These are phyloP conservation scores for Albifimbria verrucaria DNA, from an alignment of 2,329 filamentous ascomycete species.

Conservation along the genomic window DNA sequence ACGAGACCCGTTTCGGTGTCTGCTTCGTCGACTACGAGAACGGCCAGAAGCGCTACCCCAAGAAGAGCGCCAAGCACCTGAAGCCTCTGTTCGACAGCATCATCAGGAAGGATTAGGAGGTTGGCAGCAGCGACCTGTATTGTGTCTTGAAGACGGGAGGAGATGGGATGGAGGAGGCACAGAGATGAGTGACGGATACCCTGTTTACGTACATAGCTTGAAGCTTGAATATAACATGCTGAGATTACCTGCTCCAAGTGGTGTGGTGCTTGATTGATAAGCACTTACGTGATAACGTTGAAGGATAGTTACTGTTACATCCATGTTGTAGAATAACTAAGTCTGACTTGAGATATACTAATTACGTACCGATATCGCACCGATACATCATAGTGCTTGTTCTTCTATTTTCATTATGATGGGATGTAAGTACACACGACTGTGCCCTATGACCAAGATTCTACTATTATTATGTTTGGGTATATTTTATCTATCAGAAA, in stretches of 20 bases:
- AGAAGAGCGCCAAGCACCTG: slow-evolving; percentile 77
- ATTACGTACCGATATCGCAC: neutral
- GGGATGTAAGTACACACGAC: too few species aligned
- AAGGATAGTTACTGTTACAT: too few species aligned
- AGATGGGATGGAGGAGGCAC: neutral
- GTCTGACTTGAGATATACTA: too few species aligned
- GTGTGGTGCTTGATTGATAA: too few species aligned
- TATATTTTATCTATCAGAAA: too few species aligned
- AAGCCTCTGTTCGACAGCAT: slow-evolving; percentile 68
- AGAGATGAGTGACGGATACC: slow-evolving; percentile 2
- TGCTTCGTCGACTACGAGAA: slow-evolving; percentile 80
- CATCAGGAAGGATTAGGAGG: slow-evolving; percentile 56
- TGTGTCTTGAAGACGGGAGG: neutral
- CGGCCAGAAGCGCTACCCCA: slow-evolving; percentile 74
- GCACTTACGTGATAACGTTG: too few species aligned
- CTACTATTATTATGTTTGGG: too few species aligned
- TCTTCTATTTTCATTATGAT: neutral
- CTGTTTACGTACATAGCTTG: neutral
- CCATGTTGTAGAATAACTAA: too few species aligned
- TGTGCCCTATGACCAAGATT: too few species aligned
- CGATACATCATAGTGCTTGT: neutral
- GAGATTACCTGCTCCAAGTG: too few species aligned
- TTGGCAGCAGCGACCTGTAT: neutral
- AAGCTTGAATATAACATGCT: neutral
- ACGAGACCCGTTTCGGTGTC: slow-evolving; percentile 81